Base-by-base conservation (phyloP, 140 eudicot species). In the Senecio squalidus region DNA sequence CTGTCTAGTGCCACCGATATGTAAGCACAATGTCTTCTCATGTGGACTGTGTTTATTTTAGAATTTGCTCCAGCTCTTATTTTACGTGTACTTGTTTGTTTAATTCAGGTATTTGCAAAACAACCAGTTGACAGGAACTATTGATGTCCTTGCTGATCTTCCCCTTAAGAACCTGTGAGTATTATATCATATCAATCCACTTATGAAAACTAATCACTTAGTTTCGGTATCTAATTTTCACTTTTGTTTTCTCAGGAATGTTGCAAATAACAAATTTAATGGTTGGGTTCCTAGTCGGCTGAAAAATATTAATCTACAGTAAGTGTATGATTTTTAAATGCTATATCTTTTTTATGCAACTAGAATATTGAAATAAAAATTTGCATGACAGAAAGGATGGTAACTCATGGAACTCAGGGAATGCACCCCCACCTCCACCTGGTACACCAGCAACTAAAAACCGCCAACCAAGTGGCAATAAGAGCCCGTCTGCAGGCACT, bases 401-500 rank as follows among this genome's bases (percentile, higher is more conserved):
- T 27, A 92, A 92, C 74, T 71, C 82, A 14, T 87, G 94, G 86
- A 87, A 66, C 80, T 80, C 92, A 3, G 96, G 96, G 24, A 53
- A 76, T 48, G 98, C 95, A 18, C 98, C 98, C 36, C 96, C 98
- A 36, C 85, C 98, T 41, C 98, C 98, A 60, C 98, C 98, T 10
- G 98, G 98, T 62, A 66, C 96, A 13, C 95, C 94, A 22, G 80
- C 88, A 54, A 71, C 77, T 48, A 68, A 56, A 47, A 21, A 16
- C 13, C 56, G 70, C 57, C 74, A 74, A 65, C 64, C 90, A 8
- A 78, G 58, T 24, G 78, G 78, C 27, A 55, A 68, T 41, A 65
- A 53, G 38, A 69, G 60, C 55, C 70, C 86, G n/a, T 45, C 84
- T 2, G 26, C 74, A 38, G 76, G 69, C 31, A 45, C 33, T n/a